These are phyloP conservation scores for Inga oerstediana DNA, from an alignment of 306 rosid species.

Conservation along the genomic window DNA sequence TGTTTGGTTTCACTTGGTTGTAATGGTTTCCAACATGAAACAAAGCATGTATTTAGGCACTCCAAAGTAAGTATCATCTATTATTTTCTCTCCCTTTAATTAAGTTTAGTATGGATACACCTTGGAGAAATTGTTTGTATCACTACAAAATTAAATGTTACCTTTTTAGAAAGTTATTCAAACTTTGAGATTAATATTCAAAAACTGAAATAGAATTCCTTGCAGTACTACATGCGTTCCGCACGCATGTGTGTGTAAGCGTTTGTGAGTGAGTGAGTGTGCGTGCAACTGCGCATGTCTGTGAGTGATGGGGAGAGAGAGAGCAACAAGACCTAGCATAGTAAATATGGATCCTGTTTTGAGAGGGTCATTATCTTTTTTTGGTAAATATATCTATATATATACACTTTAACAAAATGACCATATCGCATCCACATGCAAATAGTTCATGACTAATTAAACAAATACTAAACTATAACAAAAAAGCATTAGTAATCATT, in stretches of 20 bases:
- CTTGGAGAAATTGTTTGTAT: background rate
- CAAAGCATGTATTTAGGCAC: background rate
- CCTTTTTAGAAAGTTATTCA: background rate
- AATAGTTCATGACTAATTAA: constrained; percentile 12
- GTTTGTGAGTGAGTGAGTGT: background rate
- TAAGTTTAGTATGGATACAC: background rate
- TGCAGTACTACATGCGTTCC: background rate
- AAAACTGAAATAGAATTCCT: background rate
- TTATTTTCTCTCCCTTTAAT: background rate
- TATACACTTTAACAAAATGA: background rate
- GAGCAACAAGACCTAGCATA: background rate
- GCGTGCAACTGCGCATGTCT: no score
- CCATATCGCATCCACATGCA: background rate
- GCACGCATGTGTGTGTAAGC: no score
- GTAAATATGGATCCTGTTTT: background rate
- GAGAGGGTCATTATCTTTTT: background rate
- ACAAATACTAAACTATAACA: background rate
- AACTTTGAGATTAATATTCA: background rate
- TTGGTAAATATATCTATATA: background rate
- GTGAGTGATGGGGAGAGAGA: background rate
- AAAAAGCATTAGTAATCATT: background rate
- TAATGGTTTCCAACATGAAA: background rate
- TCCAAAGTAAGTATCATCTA: background rate
- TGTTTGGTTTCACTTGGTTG: background rate
- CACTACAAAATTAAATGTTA: background rate